Conservation (phyloP, 2,329 filamentous ascomycete species). For the Phaeosphaeria sp. region DNA sequence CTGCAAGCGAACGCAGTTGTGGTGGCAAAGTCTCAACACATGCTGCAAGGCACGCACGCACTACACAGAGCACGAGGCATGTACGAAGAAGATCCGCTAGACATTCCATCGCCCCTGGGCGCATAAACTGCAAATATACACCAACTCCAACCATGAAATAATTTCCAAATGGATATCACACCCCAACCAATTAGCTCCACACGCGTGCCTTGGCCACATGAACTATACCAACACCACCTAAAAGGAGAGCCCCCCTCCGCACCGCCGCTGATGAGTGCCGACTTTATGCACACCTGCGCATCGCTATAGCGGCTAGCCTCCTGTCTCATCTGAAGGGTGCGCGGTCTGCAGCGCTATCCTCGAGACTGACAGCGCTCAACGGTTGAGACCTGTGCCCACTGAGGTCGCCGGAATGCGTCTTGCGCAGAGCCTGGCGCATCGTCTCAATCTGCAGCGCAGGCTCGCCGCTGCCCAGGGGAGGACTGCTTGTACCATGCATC, state of each 20-base stretch:
- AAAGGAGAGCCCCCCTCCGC: slow-evolving; percentile 1
- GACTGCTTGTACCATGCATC: slow-evolving; percentile 58
- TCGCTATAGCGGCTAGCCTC: background rate
- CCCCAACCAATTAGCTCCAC: slow-evolving; percentile 18
- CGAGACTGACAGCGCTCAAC: slow-evolving; percentile 48
- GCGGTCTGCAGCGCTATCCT: slow-evolving; percentile 43
- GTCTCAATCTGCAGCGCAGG: slow-evolving; percentile 89
- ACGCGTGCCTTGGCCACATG: background rate
- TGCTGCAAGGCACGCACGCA: slow-evolving; percentile 3
- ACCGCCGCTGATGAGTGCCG: background rate
- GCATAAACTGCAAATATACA: background rate
- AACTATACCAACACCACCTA: background rate
- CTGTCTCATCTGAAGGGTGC: slow-evolving; percentile 36
- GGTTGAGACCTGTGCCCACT: slow-evolving; percentile 51
- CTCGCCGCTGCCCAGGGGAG: slow-evolving; percentile 68
- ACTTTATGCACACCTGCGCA: background rate
- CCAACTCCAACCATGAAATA: slow-evolving; percentile 8
- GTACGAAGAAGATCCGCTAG: background rate
- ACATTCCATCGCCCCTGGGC: background rate
- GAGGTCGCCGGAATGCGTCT: slow-evolving; percentile 85
- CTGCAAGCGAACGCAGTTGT: slow-evolving; percentile 1
- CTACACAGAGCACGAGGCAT: background rate
- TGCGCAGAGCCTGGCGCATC: slow-evolving; percentile 86
- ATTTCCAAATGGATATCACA: slow-evolving; percentile 36
- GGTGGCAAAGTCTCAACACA: slow-evolving; percentile 6